Percentiles rank a stretch among this genome's conserved stretches.
Evolutionary conservation across 345 rosid species (phyloP).

Genomic region (Erysimum cheiranthoides): DNA sequence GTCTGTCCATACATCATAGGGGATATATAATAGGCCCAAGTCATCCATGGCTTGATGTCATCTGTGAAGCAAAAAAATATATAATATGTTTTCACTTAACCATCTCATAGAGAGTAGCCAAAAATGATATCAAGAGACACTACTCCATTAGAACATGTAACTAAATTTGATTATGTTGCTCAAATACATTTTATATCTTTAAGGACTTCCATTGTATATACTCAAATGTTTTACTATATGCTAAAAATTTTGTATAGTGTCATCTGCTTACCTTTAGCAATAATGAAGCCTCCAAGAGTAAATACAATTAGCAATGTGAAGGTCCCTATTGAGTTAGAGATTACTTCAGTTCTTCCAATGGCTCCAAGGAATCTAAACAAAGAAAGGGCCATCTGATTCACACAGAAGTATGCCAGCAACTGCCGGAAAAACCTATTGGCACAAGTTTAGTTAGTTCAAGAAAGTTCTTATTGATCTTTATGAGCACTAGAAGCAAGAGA

Average conservation of each 20-base stretch:
- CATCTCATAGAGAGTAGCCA: background rate
- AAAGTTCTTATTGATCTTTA: slow-evolving; percentile 6
- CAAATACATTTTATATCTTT: background rate
- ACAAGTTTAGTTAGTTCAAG: slow-evolving; percentile 32
- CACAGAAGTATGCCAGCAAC: slow-evolving; percentile 65
- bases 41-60: slow-evolving; percentile 72
- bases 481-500: background rate
- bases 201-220: no score
- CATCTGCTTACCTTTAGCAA: slow-evolving; percentile 65
- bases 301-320: slow-evolving; percentile 74
- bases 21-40: slow-evolving; percentile 82
- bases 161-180: background rate
- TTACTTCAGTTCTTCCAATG: slow-evolving; percentile 76
- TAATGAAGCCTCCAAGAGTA: slow-evolving; percentile 83
- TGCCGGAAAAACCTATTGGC: slow-evolving; percentile 72
- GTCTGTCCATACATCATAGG: slow-evolving; percentile 98
- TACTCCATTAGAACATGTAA: background rate
- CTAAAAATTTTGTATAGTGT: background rate
- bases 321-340: slow-evolving; percentile 69
- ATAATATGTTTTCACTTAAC: slow-evolving; percentile 19
- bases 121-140: background rate
- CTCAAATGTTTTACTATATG: background rate
- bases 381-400: slow-evolving; percentile 86
- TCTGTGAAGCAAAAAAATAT: slow-evolving; percentile 49
- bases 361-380: slow-evolving; percentile 92